Base-by-base conservation (phyloP, 1,284 basidiomycete species). In the Cryptococcus sp. region DNA sequence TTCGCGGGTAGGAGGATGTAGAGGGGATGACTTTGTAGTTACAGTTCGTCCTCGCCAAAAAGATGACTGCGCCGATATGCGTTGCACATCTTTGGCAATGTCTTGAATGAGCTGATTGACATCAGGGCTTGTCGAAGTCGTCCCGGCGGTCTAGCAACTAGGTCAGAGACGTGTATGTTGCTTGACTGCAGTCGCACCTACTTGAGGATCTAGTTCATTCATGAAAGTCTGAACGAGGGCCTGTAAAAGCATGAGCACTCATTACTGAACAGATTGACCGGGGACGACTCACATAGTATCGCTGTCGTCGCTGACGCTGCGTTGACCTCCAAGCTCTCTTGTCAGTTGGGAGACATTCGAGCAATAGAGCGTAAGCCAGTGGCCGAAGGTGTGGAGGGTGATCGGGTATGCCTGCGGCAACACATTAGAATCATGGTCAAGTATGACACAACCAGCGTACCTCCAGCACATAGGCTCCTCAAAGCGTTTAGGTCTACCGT, bases 321-420 rank as follows among this genome's bases (percentile, higher is more conserved):
- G 66, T 62, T n/a, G 54, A 29, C 34, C 58, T 66, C 78, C 78
- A 79, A 25, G 25, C 22, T 3, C 52, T n/a, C 62, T 78, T 77
- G 29, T 75, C 64, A 0, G 59, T 34, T 0, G 73, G 70, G 2
- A 76, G 52, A 0, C 64, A 57, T 16, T 72, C 76, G 1, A 79
- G 64, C 7, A 79, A 58, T 1, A 79, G 50, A 8, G 71, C 66
- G 51, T 75, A 79, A 0, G 74, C 67, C 39, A 76, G 55, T 11
- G 77, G 75, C 13, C 78, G 65, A 4, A 78, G 64, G 52, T 77
- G 75, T 4, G 62, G 62, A 0, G 77, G 77, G 23, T 72, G 62
- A 15, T 70, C 62, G 4, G 76, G 78, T 23, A 79, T 78, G 38
- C 78, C 78, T 77, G 20, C 13, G 26, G 34, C 8, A 26, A 16